Percentiles rank a stretch among this genome's conserved stretches.
Evolutionary conservation across 202 grass and related monocot genomes (phyloP).

Genomic region (Setaria viridis): DNA sequence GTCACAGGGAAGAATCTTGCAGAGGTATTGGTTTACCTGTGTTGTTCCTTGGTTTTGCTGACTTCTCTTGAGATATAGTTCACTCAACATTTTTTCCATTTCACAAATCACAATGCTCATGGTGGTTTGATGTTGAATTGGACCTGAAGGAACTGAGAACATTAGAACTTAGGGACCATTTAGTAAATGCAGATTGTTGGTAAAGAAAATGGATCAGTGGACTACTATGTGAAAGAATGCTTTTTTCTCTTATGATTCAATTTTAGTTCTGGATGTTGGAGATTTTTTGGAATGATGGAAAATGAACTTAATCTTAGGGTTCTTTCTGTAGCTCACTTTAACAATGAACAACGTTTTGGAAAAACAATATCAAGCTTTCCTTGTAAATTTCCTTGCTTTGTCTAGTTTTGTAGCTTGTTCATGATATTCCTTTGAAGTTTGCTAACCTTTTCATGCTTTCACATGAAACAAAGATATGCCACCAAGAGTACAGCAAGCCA

Average conservation of each 20-base stretch:
- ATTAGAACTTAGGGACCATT: slow-evolving; percentile 25
- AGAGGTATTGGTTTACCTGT: slow-evolving; percentile 59
- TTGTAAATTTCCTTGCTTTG: neutral
- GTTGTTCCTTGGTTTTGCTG: slow-evolving; percentile 41
- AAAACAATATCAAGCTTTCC: neutral
- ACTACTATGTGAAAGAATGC: neutral
- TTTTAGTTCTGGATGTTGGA: slow-evolving; percentile 11
- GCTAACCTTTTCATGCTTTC: slow-evolving; percentile 44
- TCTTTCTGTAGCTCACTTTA: slow-evolving; percentile 12
- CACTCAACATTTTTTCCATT: slow-evolving; percentile 36
- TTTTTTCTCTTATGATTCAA: slow-evolving; percentile 9
- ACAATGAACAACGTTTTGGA: neutral
- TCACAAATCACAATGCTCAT: slow-evolving; percentile 19
- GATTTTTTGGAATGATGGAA: slow-evolving; percentile 14
- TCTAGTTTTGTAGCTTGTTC: slow-evolving; percentile 3
- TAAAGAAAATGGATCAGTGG: slow-evolving; percentile 35
- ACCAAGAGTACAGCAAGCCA: slow-evolving; percentile 77
- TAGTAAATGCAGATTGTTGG: slow-evolving; percentile 4
- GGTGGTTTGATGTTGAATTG: slow-evolving; percentile 42
- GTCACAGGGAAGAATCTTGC: slow-evolving; percentile 90
- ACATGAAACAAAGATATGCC: slow-evolving; percentile 76
- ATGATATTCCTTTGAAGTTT: slow-evolving; percentile 33
- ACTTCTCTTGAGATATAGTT: slow-evolving; percentile 29
- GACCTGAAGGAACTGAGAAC: slow-evolving; percentile 14
- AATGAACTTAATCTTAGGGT: slow-evolving; percentile 31